A percentile compares a stretch with the other conserved stretches of the same genome.
These are phyloP conservation scores for Trypanosoma mega DNA, from an alignment of 208 protist species.

Conservation along the genomic window DNA sequence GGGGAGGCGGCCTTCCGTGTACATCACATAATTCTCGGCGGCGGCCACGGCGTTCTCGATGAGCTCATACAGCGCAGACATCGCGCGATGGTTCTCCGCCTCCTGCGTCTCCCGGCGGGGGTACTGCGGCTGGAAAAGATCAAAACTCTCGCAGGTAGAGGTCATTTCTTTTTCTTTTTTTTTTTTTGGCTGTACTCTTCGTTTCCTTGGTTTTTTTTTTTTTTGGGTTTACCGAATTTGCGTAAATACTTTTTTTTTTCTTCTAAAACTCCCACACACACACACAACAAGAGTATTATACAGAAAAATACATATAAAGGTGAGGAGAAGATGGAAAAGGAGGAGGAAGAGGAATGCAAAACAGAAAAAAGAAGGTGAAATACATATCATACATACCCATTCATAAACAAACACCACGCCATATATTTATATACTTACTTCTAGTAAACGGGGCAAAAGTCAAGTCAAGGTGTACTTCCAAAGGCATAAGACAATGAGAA, in stretches of 20 bases:
- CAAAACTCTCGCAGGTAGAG: conserved; percentile 11
- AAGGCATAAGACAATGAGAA: neutral
- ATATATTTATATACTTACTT: too few species aligned
- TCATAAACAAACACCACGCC: too few species aligned
- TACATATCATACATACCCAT: too few species aligned
- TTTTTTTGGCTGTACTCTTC: conserved; percentile 3
- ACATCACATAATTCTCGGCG: conserved; percentile 68
- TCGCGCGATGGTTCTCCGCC: conserved; percentile 55
- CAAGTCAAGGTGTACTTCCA: neutral
- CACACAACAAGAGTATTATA: too few species aligned
- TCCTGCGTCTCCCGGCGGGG: conserved; percentile 59
- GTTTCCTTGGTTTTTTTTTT: conserved; percentile 7
- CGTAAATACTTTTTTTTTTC: neutral
- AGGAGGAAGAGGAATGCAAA: too few species aligned
- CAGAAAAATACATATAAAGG: too few species aligned
- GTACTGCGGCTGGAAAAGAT: conserved; percentile 53
- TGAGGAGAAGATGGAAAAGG: too few species aligned
- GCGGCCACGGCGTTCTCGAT: conserved; percentile 64
- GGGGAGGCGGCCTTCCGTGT: conserved; percentile 64
- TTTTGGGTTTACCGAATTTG: neutral
- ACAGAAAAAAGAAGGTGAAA: too few species aligned
- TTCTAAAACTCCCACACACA: too few species aligned
- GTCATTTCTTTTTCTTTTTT: conserved; percentile 10
- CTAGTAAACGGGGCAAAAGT: too few species aligned
- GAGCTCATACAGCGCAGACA: conserved; percentile 48